Base-by-base conservation (phyloP, 139 green algal genomes). In the Coelastrella sp. region DNA sequence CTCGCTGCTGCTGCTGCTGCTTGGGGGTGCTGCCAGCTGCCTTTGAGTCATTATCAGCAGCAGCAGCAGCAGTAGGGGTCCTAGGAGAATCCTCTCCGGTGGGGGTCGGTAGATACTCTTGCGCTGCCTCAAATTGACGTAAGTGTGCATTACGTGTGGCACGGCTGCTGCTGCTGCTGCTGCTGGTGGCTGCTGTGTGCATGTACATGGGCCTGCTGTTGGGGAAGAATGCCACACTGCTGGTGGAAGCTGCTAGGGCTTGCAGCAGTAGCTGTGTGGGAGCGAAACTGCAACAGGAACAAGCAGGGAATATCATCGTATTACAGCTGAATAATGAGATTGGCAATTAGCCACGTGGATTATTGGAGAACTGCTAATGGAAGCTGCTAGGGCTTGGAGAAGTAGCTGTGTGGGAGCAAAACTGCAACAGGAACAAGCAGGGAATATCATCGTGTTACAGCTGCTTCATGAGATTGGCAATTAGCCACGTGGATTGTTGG, bases 1-100 rank as follows among this genome's bases (percentile, higher is more conserved):
- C 47, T 32, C n/a, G n/a, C 86, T 83, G 86, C 74, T 83, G 73
- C 74, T 83, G 86, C 73, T 89, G 84, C 57, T 89, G 73, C 56
- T 79, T 57, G 56, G 65, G 59, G 73, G 20, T 79, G 23, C 61
- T 80, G 74, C 0, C 32, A 47, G 32, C 32, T 47, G 32, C 32
- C 32, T 47, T 47, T 47, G 32, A 47, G 11, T 71, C 61, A 71
- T 71, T 71, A 71, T 71, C 11, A 19, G 61, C 61, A 71, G 8
- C 61, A 71, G 8, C 10, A 71, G 8, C 61, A 71, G 10, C 61
- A 71, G 61, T 13, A 19, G 61, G 32, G 32, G 32, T 47, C 32
- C 32, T 47, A 47, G 32, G 32, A 47, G 32, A 47, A 47, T 47
- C 32, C 1, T 47, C 32, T 1, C 32, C 61, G 8, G 61, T 71